Percentiles rank a stretch among this genome's conserved stretches.
phyloP scores from a whole-genome alignment of 495 filamentous ascomycete species.

The Aspergillus ellipticus region DNA sequence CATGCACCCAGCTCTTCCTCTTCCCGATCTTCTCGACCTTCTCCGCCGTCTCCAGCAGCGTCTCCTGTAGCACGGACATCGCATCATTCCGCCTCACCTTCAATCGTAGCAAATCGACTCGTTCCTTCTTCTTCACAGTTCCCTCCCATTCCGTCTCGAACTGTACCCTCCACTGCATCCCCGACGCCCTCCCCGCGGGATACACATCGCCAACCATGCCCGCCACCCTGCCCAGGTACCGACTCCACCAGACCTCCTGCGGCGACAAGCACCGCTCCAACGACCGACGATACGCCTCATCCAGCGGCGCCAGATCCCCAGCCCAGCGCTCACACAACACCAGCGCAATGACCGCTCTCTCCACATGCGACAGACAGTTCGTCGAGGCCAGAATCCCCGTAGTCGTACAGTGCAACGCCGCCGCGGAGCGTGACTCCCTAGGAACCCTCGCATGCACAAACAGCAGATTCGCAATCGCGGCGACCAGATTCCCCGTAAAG shows the following conservation, averaged over 20 bases:
- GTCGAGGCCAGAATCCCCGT: conserved; percentile 59
- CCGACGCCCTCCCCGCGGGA: conserved; percentile 46
- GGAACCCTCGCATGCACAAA: conserved; percentile 46
- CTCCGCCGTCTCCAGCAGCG: conserved; percentile 34
- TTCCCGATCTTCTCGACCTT: conserved; percentile 56
- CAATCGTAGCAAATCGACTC: conserved; percentile 26
- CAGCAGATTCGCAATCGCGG: conserved; percentile 46
- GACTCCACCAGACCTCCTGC: conserved; percentile 53
- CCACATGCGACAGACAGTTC: conserved; percentile 66
- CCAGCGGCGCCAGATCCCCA: conserved; percentile 52
- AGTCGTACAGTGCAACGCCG: conserved; percentile 66
- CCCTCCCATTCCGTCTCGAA: conserved; percentile 31
- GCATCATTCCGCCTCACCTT: conserved; percentile 20
- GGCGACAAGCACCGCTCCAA: conserved; percentile 39
- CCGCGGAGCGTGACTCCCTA: conserved; percentile 53
- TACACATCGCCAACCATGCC: conserved; percentile 48
- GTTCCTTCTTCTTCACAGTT: conserved; percentile 22
- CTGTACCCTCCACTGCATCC: conserved; percentile 22
- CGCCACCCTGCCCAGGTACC: conserved; percentile 53
- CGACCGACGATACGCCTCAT: conserved; percentile 36
- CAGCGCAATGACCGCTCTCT: conserved; percentile 65
- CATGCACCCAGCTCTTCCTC: conserved; percentile 52
- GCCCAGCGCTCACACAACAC: conserved; percentile 73
- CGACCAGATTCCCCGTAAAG: conserved; percentile 41
- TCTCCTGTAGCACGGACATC: conserved; percentile 20